Evolutionary conservation across 225 moss, liverwort and hornwort genomes (phyloP), one percentile per base, ranked within the genome.

Genomic region (Physcomitrellopsis africana): DNA sequence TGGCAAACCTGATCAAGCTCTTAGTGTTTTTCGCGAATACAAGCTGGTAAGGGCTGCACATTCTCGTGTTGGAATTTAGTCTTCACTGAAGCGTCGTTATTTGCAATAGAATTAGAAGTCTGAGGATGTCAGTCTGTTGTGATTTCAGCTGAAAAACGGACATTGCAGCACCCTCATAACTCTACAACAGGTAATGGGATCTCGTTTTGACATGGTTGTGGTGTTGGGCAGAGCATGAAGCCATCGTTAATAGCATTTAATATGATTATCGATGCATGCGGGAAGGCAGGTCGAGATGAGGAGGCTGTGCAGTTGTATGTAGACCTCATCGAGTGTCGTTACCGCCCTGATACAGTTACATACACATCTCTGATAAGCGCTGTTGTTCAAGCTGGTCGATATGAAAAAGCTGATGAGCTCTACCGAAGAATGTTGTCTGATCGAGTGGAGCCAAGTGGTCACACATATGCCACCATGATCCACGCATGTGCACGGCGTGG

Each of bases 21-120:
- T 92, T 9, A 95, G 95, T 63, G 95, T 95, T 53, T 95, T 99
- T 58, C 99, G 99, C 49, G 99, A 99, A 71, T 99, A 99, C 62
- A 95, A 92, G 65, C 81, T 93, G 92, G 99, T 89, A 78, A 80
- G 80, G 46, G 49, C 71, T 44, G 41, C 69, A 52, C 64, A 27
- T 63, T 45, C 56, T 81, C 19, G 8, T 62, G 14, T 46, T 29
- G 13, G 52, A 72, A 53, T 20, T 59, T 41, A 22, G 11, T 11
- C 10, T 15, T 59, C 32, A 58, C 19, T 22, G 17, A 56, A 63
- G 16, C 11, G 3, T 52, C 52, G 37, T 23, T 69, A 51, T 32
- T 29, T 63, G 22, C 22, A 48, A 53, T 56, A 47, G 3, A 53
- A 19, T 26, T 49, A 3, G 20, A 44, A n/a, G 10, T 37, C 63